Evolutionary conservation across 345 rosid genomes (phyloP).

Genomic region (Barbarea vulgaris): DNA sequence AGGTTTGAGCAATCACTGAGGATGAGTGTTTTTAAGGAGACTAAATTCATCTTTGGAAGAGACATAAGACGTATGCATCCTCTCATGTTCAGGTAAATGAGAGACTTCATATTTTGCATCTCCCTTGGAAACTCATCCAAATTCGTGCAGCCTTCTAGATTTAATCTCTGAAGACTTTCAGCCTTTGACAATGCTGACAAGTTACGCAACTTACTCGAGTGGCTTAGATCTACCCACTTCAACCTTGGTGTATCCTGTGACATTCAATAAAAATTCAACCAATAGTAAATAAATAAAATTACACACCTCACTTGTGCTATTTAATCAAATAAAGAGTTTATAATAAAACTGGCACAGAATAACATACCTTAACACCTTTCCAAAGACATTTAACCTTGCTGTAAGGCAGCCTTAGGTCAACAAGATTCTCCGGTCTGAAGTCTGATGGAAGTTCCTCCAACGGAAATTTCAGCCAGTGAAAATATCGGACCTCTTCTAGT

Average conservation of each 20-base stretch:
- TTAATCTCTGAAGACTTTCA: slow-evolving; percentile 5
- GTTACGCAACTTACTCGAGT: not conserved
- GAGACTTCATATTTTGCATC: slow-evolving; percentile 7
- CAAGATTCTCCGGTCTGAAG: not conserved
- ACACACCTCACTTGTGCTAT: too few species aligned
- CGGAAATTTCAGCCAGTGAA: not conserved
- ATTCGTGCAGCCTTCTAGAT: slow-evolving; percentile 23
- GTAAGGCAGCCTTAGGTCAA: not conserved
- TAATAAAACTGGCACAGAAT: too few species aligned
- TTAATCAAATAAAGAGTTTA: too few species aligned
- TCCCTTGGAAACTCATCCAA: not conserved
- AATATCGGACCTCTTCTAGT: not conserved
- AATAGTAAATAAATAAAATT: not conserved
- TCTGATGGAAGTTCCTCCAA: not conserved
- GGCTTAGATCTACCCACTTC: not conserved
- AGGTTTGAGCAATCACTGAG: slow-evolving; percentile 24
- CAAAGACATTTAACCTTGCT: not conserved
- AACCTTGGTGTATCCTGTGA: not conserved
- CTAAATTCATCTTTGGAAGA: not conserved
- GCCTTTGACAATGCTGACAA: slow-evolving; percentile 13
- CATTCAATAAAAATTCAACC: not conserved
- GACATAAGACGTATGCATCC: not conserved
- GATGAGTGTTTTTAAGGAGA: slow-evolving; percentile 7
- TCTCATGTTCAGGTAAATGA: not conserved
- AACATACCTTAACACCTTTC: not conserved